Base-by-base conservation (phyloP, 768 basidiomycete species). In the Phylloporus sp. region DNA sequence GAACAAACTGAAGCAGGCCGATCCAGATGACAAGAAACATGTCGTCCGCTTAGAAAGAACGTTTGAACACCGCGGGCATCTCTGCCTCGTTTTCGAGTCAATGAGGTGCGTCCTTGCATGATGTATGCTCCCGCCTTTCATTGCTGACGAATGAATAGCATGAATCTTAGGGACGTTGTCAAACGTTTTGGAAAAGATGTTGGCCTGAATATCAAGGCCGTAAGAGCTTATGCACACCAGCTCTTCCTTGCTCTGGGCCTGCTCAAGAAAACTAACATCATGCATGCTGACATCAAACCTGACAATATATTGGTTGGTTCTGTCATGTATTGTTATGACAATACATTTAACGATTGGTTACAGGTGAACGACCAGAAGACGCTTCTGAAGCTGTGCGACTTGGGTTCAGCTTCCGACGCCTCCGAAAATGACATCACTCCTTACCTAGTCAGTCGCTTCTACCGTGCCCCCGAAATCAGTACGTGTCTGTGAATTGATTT, bases 391-490 rank as follows among this genome's bases (percentile, higher is more conserved):
- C 69, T 99, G 3, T 98, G 94, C 61, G 96, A 99, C 68, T 71
- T 99, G 26, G 96, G 96, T n/a, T 95, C 92, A 3, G 96, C 96
- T 2, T 88, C 89, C 7, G 95, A 98, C 65, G 86, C 85, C 2
- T 84, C 84, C 8, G 95, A 97, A 67, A 92, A 91, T 65, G 96
- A 96, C 27, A 93, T 98, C 57, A 97, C 96, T 8, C 96, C 96
- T 9, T 98, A 99, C 67, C 83, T 99, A 45, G 96, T 97, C 49
- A 92, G 90, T 56, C 77, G 96, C 37, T 99, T 98, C 69, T 98
- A 99, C 64, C 89, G 96, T 35, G 95, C 95, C 3, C 96, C 96
- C 3, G 96, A 99, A 71, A 98, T 98, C 62, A 99, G 95, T 97
- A 60, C 63, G 80, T 75, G 54, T 18, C 23, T 29, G 18, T 32